phyloP scores from a whole-genome alignment of 2,329 filamentous ascomycete genomes.

The Claviceps sp. region DNA sequence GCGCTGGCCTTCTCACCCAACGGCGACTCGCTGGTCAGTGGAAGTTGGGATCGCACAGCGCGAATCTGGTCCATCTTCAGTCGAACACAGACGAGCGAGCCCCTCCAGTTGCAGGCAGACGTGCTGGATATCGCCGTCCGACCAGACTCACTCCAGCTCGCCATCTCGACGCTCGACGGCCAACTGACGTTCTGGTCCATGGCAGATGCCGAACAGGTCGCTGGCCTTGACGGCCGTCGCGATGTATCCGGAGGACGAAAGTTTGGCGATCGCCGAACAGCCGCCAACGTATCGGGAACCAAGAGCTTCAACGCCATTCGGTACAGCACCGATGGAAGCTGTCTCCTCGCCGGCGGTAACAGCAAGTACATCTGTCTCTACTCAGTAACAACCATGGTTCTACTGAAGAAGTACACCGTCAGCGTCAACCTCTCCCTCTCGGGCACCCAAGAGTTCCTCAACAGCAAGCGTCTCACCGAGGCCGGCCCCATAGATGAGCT shows the following conservation, averaged over 20 bases:
- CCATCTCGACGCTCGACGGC: slow-evolving; percentile 84
- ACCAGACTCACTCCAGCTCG: slow-evolving; percentile 82
- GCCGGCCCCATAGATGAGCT: slow-evolving; percentile 75
- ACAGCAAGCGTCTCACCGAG: slow-evolving; percentile 83
- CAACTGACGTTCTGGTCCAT: slow-evolving; percentile 93
- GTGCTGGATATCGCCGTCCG: slow-evolving; percentile 76
- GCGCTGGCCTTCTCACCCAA: slow-evolving; percentile 80
- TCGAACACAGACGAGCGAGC: slow-evolving; percentile 88
- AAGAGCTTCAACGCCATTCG: slow-evolving; percentile 81
- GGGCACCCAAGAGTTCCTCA: slow-evolving; percentile 92
- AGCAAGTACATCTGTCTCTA: slow-evolving; percentile 99
- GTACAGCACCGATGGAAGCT: slow-evolving; percentile 87
- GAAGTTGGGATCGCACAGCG: slow-evolving; percentile 93
- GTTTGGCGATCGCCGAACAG: slow-evolving; percentile 73
- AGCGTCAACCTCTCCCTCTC: slow-evolving; percentile 91
- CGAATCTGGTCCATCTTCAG: slow-evolving; percentile 93
- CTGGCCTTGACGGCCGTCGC: slow-evolving; percentile 75
- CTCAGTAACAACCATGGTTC: slow-evolving; percentile 80
- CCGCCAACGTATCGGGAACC: slow-evolving; percentile 78
- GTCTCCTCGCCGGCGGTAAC: slow-evolving; percentile 80
- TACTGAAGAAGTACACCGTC: slow-evolving; percentile 91
- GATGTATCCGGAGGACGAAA: slow-evolving; percentile 90
- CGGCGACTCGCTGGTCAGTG: slow-evolving; percentile 71
- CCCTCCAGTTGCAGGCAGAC: slow-evolving; percentile 82
- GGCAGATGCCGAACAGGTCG: slow-evolving; percentile 72